Conservation (phyloP, 257 asterid species). For the Henckelia pumila region DNA sequence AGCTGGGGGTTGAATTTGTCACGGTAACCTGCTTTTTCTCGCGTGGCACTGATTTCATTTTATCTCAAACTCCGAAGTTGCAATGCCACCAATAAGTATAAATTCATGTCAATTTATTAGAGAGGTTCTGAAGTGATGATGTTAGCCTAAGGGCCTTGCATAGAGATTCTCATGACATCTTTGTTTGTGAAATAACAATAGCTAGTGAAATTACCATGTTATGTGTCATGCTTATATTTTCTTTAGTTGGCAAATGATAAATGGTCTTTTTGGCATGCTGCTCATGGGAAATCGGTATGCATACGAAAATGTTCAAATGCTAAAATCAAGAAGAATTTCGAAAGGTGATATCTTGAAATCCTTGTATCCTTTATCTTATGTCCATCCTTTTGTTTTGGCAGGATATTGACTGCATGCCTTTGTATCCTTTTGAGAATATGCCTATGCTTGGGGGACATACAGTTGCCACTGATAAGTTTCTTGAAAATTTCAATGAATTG, state of each 20-base stretch:
- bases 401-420: constrained; percentile 89
- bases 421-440: constrained; percentile 65
- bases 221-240: not conserved
- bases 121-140: not conserved
- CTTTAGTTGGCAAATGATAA: not conserved
- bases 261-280: not conserved
- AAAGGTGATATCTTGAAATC: constrained; percentile 7
- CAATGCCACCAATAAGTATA: not conserved
- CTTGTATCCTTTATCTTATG: not conserved
- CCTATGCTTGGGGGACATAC: constrained; percentile 53
- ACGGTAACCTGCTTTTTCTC: constrained; percentile 47
- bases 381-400: constrained; percentile 19
- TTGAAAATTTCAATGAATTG: constrained; percentile 53
- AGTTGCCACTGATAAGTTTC: constrained; percentile 49
- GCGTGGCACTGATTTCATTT: constrained; percentile 21
- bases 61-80: not conserved
- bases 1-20: constrained; percentile 92
- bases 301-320: not conserved
- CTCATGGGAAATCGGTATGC: not conserved
- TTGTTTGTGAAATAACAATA: not conserved
- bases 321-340: not conserved
- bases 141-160: not conserved
- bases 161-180: not conserved
- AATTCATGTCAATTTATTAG: not conserved
- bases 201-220: not conserved